A percentile compares a stretch with the other conserved stretches of the same genome.
Conservation (phyloP, 2,329 filamentous ascomycete genomes). For the Neonectria sp. region DNA sequence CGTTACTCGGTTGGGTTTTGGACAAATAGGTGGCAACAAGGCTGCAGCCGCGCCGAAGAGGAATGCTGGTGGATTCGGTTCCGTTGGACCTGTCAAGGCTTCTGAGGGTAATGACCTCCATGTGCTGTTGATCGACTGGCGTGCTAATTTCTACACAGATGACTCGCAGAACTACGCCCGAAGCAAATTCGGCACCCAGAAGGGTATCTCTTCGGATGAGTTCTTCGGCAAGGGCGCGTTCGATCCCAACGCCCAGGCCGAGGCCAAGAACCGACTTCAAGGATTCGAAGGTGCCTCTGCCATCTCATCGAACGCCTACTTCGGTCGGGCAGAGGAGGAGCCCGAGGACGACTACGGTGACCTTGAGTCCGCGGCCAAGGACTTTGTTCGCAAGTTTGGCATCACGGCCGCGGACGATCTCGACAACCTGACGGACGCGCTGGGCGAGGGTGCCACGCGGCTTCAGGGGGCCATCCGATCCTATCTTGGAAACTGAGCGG, state of each 20-base stretch:
- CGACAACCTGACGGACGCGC: conserved; percentile 86
- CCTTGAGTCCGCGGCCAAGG: conserved; percentile 92
- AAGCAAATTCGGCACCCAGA: conserved; percentile 91
- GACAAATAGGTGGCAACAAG: conserved; percentile 80
- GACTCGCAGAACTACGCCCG: conserved; percentile 89
- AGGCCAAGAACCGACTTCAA: conserved; percentile 89
- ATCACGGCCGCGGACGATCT: conserved; percentile 96
- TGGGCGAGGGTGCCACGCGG: conserved; percentile 88
- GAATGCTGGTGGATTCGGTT: conserved; percentile 89
- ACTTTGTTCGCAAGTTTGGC: conserved; percentile 95
- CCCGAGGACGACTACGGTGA: conserved; percentile 87
- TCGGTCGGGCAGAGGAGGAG: conserved; percentile 92
- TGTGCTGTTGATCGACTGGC: not conserved
- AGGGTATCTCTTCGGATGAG: conserved; percentile 97
- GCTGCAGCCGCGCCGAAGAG: conserved; percentile 72
- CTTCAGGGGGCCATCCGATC: conserved; percentile 83
- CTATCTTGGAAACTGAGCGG: conserved; percentile 71
- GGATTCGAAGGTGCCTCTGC: conserved; percentile 93
- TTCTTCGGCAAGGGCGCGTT: conserved; percentile 95
- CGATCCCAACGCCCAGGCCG: conserved; percentile 83
- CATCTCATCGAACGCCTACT: conserved; percentile 98
- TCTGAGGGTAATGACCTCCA: conserved; percentile 71
- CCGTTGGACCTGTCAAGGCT: conserved; percentile 82
- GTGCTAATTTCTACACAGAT: conserved; percentile 57
- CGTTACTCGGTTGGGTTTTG: conserved; percentile 87